Conservation (phyloP, 768 basidiomycete species). For the Clavaria fumosa region DNA sequence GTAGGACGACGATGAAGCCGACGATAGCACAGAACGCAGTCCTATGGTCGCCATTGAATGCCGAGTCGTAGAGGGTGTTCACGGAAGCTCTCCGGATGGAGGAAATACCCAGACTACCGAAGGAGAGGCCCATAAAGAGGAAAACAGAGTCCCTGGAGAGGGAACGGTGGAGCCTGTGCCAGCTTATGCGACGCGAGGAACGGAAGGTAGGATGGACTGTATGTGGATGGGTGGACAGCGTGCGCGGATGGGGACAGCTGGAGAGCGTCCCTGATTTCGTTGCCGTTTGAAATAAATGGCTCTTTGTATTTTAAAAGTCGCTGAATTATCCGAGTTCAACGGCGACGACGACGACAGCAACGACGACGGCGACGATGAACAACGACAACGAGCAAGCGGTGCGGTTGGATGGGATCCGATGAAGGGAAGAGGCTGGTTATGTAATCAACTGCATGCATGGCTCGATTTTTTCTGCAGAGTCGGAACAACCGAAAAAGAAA, state of each 20-base stretch:
- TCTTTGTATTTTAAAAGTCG: no score
- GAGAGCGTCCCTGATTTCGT: not conserved
- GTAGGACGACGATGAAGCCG: constrained; percentile 48
- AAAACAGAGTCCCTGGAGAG: constrained; percentile 31
- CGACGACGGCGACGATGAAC: no score
- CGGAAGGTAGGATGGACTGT: not conserved
- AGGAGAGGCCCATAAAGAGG: constrained; percentile 49
- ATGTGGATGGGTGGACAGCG: not conserved
- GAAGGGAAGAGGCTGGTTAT: no score
- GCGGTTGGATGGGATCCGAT: no score
- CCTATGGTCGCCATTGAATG: constrained; percentile 48
- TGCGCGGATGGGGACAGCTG: not conserved
- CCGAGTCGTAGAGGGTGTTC: constrained; percentile 33
- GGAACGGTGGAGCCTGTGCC: not conserved
- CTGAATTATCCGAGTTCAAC: no score
- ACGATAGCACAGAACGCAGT: constrained; percentile 58
- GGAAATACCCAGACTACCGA: constrained; percentile 46
- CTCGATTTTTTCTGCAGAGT: no score
- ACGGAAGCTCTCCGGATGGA: constrained; percentile 40
- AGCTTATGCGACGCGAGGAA: not conserved
- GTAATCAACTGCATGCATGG: no score
- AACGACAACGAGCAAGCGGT: no score
- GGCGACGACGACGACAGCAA: no score
- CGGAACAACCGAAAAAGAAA: no score
- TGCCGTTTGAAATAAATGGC: no score